phyloP scores from a whole-genome alignment of 2,329 filamentous ascomycete genomes.

The Blastomyces parvus region DNA sequence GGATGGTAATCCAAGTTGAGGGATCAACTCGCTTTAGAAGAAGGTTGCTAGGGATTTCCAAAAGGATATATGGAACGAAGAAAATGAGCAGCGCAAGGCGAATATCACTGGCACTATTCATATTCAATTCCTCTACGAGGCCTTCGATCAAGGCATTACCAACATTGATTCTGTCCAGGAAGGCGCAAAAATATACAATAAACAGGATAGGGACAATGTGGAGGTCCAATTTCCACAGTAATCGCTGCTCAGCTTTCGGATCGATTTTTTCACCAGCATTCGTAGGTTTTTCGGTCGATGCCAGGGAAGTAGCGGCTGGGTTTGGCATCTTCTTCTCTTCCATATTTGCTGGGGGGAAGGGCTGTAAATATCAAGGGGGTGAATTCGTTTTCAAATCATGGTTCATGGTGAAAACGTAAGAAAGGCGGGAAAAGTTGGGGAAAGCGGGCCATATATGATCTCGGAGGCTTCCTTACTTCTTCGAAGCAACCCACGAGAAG shows the following conservation, averaged over 20 bases:
- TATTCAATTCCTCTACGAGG: constrained; percentile 35
- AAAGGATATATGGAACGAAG: constrained; percentile 39
- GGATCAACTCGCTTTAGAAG: constrained; percentile 37
- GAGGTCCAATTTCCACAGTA: constrained; percentile 38
- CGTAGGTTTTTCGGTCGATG: no score
- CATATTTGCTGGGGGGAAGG: neutral
- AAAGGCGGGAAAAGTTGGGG: neutral
- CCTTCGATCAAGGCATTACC: constrained; percentile 41
- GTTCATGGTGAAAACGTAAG: neutral
- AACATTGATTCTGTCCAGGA: constrained; percentile 41
- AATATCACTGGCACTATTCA: constrained; percentile 37
- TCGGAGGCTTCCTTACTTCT: neutral
- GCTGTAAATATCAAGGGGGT: neutral
- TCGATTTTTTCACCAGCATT: constrained; percentile 13
- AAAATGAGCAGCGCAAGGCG: constrained; percentile 38
- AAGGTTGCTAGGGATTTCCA: constrained; percentile 42
- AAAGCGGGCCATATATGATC: neutral
- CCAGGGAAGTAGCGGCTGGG: neutral
- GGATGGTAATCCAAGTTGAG: constrained; percentile 33
- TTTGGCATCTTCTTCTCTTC: neutral
- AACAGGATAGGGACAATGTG: constrained; percentile 41
- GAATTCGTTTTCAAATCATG: neutral
- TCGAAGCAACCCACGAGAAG: neutral
- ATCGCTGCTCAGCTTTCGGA: constrained; percentile 32
- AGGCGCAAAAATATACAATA: constrained; percentile 38